phyloP scores from a whole-genome alignment of 495 filamentous ascomycete species.

The Endocarpon pusillum region DNA sequence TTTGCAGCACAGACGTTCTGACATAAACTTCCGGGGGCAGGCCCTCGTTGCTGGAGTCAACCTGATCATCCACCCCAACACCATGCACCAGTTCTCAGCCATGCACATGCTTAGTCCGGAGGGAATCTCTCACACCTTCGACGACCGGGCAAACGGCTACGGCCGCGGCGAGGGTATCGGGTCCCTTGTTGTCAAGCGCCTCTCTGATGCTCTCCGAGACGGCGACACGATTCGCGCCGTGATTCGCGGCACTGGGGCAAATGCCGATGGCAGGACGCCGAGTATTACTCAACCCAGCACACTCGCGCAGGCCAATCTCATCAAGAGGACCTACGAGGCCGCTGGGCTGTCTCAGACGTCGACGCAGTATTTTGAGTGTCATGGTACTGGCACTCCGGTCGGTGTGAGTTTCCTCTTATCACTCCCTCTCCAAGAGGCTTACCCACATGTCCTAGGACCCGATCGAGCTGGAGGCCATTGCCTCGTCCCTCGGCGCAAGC shows the following conservation, averaged over 20 bases:
- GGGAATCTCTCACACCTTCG: conserved; percentile 37
- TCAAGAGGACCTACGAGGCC: conserved; percentile 13
- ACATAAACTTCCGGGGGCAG: conserved; percentile 8
- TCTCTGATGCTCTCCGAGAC: conserved; percentile 21
- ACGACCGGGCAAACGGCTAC: conserved; percentile 30
- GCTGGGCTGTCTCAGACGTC: conserved; percentile 11
- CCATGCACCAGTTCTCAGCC: conserved; percentile 1
- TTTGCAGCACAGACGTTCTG: conserved; percentile 8
- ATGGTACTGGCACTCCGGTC: conserved; percentile 24
- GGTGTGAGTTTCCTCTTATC: conserved; percentile 9
- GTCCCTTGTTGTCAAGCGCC: conserved; percentile 23
- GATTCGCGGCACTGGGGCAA: conserved; percentile 19
- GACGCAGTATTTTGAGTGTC: conserved; percentile 17
- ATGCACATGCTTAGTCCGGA: conserved; percentile 15
- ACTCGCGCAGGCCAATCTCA: conserved; percentile 1
- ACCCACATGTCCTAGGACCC: neutral
- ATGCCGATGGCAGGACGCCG: conserved; percentile 21
- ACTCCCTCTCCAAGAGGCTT: neutral
- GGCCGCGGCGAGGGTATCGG: conserved; percentile 28
- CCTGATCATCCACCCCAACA: conserved; percentile 8
- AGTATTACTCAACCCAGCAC: conserved; percentile 3
- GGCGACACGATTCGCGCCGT: conserved; percentile 28
- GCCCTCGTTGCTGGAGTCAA: neutral
- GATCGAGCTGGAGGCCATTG: neutral
- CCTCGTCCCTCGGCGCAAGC: neutral